Percentiles rank a stretch among this genome's conserved stretches.
Conservation (phyloP, 2,329 filamentous ascomycete genomes). For the Cladosporium sp. region DNA sequence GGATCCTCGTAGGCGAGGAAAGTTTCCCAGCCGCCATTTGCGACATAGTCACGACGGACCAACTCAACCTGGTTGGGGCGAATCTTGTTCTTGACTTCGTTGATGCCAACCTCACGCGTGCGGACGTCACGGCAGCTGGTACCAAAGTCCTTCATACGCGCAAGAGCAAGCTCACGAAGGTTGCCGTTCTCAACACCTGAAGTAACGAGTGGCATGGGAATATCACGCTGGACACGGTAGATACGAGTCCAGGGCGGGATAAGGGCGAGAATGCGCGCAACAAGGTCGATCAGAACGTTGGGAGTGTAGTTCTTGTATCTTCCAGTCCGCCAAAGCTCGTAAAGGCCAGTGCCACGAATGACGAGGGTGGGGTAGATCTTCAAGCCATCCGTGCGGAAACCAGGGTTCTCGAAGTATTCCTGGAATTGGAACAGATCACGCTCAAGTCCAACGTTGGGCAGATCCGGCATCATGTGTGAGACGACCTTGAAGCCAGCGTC, state of each 20-base stretch:
- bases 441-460: slow-evolving; percentile 98
- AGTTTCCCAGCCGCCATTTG: slow-evolving; percentile 97
- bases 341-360: slow-evolving; percentile 91
- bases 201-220: slow-evolving; percentile 99
- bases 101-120: slow-evolving; percentile 94
- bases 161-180: slow-evolving; percentile 82
- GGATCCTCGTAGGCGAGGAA: slow-evolving; percentile 97
- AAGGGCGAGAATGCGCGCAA: slow-evolving; percentile 90
- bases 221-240: slow-evolving; percentile 96
- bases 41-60: slow-evolving; percentile 85
- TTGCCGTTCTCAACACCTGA: slow-evolving; percentile 98
- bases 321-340: slow-evolving; percentile 95
- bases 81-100: slow-evolving; percentile 99
- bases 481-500: slow-evolving; percentile 99
- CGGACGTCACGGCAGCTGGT: slow-evolving; percentile 94
- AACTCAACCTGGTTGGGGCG: slow-evolving; percentile 93
- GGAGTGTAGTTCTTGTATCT: slow-evolving; percentile 98
- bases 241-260: slow-evolving; percentile 98
- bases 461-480: slow-evolving; percentile 98
- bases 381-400: slow-evolving; percentile 90
- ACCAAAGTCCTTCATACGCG: slow-evolving; percentile 99
- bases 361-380: slow-evolving; percentile 98
- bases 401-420: slow-evolving; percentile 96
- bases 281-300: slow-evolving; percentile 90
- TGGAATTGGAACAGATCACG: slow-evolving; percentile 93